Percentiles rank a stretch among this genome's conserved stretches.
phyloP scores from a whole-genome alignment of 2,329 filamentous ascomycete genomes.

The Tolypocladium album region DNA sequence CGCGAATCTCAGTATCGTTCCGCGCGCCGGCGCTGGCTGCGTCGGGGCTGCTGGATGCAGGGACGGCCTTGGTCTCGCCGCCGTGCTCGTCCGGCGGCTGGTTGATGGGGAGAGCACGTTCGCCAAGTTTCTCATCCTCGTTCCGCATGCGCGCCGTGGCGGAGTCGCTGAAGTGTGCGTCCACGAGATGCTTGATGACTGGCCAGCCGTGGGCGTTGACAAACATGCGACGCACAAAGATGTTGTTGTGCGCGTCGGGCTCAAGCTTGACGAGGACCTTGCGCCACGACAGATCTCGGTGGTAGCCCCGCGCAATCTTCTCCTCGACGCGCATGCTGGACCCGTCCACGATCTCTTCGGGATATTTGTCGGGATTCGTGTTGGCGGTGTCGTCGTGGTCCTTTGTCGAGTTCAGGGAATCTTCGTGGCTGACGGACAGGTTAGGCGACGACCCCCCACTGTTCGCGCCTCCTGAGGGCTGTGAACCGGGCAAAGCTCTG shows the following conservation, averaged over 20 bases:
- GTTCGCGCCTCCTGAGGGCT: constrained; percentile 8
- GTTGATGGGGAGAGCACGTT: constrained; percentile 54
- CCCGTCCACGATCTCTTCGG: constrained; percentile 35
- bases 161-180: constrained; percentile 83
- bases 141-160: constrained; percentile 50
- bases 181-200: constrained; percentile 86
- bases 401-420: constrained; percentile 29
- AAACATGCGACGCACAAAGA: constrained; percentile 92
- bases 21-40: constrained; percentile 15
- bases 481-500: constrained; percentile 11
- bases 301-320: constrained; percentile 94
- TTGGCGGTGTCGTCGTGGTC: constrained; percentile 43
- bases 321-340: constrained; percentile 86
- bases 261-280: constrained; percentile 94
- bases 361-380: constrained; percentile 32
- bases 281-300: constrained; percentile 83
- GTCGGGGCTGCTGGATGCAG: constrained; percentile 10
- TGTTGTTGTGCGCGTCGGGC: constrained; percentile 86
- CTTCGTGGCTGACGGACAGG: constrained; percentile 25
- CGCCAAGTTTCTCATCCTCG: constrained; percentile 52
- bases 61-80: constrained; percentile 43
- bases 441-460: constrained; percentile 23
- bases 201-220: constrained; percentile 97
- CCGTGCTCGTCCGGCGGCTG: constrained; percentile 51
- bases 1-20: constrained; percentile 18